A percentile compares a stretch with the other conserved stretches of the same genome.
Conservation (phyloP, 1,139 yeast species). For the Pichia sp. region DNA sequence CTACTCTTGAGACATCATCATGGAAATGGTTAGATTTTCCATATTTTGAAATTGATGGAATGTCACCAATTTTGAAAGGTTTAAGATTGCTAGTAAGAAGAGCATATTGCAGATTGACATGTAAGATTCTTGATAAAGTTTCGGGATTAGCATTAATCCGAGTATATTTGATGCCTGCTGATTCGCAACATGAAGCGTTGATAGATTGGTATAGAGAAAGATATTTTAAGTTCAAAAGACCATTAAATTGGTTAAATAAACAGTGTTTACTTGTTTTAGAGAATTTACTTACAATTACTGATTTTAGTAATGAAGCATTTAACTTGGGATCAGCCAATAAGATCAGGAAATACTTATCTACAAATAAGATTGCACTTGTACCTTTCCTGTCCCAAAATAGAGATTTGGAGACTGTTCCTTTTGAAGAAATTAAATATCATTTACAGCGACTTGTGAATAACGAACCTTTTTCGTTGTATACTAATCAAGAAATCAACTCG, state of each 20-base stretch:
- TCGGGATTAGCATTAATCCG: slow-evolving; percentile 32
- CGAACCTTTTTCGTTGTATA: slow-evolving; percentile 11
- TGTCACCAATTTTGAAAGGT: slow-evolving; percentile 28
- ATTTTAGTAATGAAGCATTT: slow-evolving; percentile 33
- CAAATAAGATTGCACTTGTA: slow-evolving; percentile 13
- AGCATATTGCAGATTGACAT: slow-evolving; percentile 42
- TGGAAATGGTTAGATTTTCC: slow-evolving; percentile 52
- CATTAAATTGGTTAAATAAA: slow-evolving; percentile 28
- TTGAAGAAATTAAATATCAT: slow-evolving; percentile 28
- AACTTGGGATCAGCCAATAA: slow-evolving; percentile 11
- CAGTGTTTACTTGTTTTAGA: slow-evolving; percentile 32
- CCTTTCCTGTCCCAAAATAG: not conserved
- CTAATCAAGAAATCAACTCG: not conserved
- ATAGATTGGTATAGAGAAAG: slow-evolving; percentile 32
- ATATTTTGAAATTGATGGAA: slow-evolving; percentile 8
- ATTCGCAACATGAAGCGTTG: slow-evolving; percentile 34
- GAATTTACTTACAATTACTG: slow-evolving; percentile 34
- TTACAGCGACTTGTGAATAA: slow-evolving; percentile 32
- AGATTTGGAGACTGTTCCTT: slow-evolving; percentile 3
- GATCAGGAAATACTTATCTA: slow-evolving; percentile 8
- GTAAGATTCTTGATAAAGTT: slow-evolving; percentile 23
- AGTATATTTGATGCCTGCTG: slow-evolving; percentile 44
- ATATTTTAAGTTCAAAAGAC: slow-evolving; percentile 28
- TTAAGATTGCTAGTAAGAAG: slow-evolving; percentile 37
- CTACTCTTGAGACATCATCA: slow-evolving; percentile 32